A percentile compares a stretch with the other conserved stretches of the same genome.
These are phyloP conservation scores for Rostrohypoxylon terebratum DNA, from an alignment of 495 filamentous ascomycete species.

Conservation along the genomic window DNA sequence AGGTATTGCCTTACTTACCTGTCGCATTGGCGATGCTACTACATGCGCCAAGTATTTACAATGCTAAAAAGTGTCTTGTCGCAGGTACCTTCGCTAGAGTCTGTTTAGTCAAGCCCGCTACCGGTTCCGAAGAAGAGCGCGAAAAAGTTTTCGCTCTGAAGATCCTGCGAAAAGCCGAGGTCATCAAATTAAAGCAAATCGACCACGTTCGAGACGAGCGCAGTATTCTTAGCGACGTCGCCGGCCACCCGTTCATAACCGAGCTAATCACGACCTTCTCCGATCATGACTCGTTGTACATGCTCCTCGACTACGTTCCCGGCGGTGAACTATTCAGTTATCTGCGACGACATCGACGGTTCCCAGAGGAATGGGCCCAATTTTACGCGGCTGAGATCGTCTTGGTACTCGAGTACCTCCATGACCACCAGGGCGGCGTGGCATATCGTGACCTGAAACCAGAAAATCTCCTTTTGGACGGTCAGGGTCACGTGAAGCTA, in stretches of 20 bases:
- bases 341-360: slow-evolving; percentile 83
- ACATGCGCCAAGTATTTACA: slow-evolving; percentile 23
- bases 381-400: slow-evolving; percentile 98
- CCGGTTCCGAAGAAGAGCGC: slow-evolving; percentile 63
- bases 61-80: slow-evolving; percentile 40
- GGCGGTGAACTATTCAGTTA: slow-evolving; percentile 97
- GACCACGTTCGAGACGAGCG: slow-evolving; percentile 97
- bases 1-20: slow-evolving; percentile 63
- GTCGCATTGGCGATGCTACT: background rate
- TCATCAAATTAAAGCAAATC: slow-evolving; percentile 96
- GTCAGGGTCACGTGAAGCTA: slow-evolving; percentile 91
- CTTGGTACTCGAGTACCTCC: slow-evolving; percentile 90
- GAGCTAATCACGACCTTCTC: slow-evolving; percentile 91
- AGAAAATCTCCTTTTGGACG: slow-evolving; percentile 94
- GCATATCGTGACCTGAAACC: slow-evolving; percentile 97
- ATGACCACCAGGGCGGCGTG: slow-evolving; percentile 83
- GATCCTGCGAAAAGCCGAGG: slow-evolving; percentile 84
- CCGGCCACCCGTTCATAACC: slow-evolving; percentile 95
- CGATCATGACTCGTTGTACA: slow-evolving; percentile 87
- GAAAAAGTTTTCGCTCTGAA: slow-evolving; percentile 91
- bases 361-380: slow-evolving; percentile 84
- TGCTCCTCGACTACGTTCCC: slow-evolving; percentile 93
- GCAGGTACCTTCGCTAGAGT: slow-evolving; percentile 96
- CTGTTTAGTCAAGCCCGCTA: slow-evolving; percentile 79
- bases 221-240: slow-evolving; percentile 83